Evolutionary conservation across 169 alveolate species (phyloP), one percentile per base, ranked within the genome.

Genomic region (Eimeria tenella): DNA sequence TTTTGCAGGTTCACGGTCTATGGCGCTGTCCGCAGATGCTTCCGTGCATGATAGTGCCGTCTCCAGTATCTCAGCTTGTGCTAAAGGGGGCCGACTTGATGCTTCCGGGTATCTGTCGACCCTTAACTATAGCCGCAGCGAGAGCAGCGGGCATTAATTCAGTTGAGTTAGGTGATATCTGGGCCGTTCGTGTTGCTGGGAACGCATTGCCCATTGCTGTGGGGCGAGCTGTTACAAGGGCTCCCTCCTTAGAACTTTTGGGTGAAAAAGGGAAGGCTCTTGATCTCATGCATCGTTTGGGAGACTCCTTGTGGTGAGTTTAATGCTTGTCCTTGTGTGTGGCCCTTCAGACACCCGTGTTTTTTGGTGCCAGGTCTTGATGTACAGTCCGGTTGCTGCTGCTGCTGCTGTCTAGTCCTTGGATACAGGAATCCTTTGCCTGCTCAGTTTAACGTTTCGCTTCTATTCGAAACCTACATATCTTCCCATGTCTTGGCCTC

Each of bases 21-120:
- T 92, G 95, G 95, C 83, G 86, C 17, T 11, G 10, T 13, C 95
- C 95, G 31, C 31, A 42, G 21, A 63, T 81, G 84, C 93, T 92
- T 5, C 95, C 95, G 11, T 56, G 82, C 21, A 70, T 92, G 49
- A 56, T 92, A 23, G 79, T 92, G 55, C 86, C 23, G 62, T 62
- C 87, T 10, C 93, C 86, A 13, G 95, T 92, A 50, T 83, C 93
- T 13, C 49, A 56, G 17, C 81, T 92, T 79, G 73, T 92, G 49
- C 92, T 92, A 25, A 53, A 62, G 52, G 95, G 95, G 56, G 95
- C 95, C 0, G 95, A 92, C 42, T 55, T 92, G 77, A 92, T 92
- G 95, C 95, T 92, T 19, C 95, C 95, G 65, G 95, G 95, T 9
- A 50, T 92, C 4, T 49, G 86, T 53, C 55, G 91, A 5, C 79